These are phyloP conservation scores for Dillenia suffruticosa DNA, from an alignment of 164 flowering plant genomes.

Conservation along the genomic window DNA sequence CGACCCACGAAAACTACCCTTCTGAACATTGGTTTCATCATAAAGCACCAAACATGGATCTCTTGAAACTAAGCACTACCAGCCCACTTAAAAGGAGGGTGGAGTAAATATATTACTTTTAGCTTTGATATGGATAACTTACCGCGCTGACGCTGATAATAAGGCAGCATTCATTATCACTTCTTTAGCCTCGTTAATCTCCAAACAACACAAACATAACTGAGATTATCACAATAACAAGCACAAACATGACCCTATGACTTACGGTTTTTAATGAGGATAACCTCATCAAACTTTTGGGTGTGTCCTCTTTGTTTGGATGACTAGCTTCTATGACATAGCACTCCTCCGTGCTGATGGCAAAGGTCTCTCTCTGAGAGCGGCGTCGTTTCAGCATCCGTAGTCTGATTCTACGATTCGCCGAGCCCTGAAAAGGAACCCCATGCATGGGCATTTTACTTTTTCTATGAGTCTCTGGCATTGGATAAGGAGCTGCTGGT, in stretches of 20 bases:
- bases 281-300: conserved; percentile 1
- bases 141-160: too few species aligned
- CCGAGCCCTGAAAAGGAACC: conserved; percentile 39
- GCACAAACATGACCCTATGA: background rate
- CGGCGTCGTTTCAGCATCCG: background rate
- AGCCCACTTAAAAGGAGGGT: too few species aligned
- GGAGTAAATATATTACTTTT: too few species aligned
- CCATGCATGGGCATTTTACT: conserved; percentile 11
- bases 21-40: too few species aligned
- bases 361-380: background rate
- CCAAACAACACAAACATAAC: conserved; percentile 13
- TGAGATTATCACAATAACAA: conserved; percentile 17
- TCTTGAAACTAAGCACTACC: too few species aligned
- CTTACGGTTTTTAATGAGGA: background rate
- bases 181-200: too few species aligned
- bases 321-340: background rate
- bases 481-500: conserved; percentile 1
- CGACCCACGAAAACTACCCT: too few species aligned
- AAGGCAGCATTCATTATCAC: too few species aligned
- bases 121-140: too few species aligned
- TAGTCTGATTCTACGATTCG: conserved; percentile 44
- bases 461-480: conserved; percentile 7
- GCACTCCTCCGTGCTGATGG: background rate
- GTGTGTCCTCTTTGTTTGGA: background rate
- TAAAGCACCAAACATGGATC: too few species aligned